Evolutionary conservation across 495 filamentous ascomycete species (phyloP), one percentile per base, ranked within the genome.

Genomic region (Rusavskia elegans): DNA sequence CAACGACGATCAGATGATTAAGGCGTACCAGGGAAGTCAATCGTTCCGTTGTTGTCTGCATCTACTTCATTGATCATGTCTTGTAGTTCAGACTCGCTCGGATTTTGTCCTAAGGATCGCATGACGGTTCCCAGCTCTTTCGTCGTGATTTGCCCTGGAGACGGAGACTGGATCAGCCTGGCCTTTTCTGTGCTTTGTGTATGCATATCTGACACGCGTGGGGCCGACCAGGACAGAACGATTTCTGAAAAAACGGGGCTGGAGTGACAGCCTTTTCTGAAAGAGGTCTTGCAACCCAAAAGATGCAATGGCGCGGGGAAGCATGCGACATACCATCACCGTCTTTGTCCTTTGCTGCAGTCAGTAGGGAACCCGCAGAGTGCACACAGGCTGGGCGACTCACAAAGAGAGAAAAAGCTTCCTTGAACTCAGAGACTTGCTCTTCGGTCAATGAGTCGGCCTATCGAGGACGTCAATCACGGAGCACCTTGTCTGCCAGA

Each of bases 51-150:
- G 80, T 96, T 97, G 74, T 97, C 90, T 64, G 92, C 89, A 63
- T 98, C 92, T 53, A 98, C 93, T 75, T 97, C 93, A 75, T 97
- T 96, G 76, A 98, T 97, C 92, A 98, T 97, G 67, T 97, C 93
- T 73, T 97, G 93, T 57, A 98, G 76, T 71, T 98, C 92, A 51
- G 89, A 95, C 75, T 97, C 90, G 63, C 88, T 95, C 54, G 93
- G 92, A 75, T 97, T 98, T 72, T 98, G 93, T 71, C 92, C 92
- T 54, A 98, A 81, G n/a, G 90, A 97, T 71, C 93, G 83, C 92
- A 98, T 98, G 61, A 98, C 92, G 45, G 92, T 97, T 66, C 93
- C 93, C 59, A 98, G 76, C 71, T 98, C 92, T 78, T 96, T 97
- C 67, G 90, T 97, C 59, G 92, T 97, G 76, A 98, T 98, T 77